A percentile compares a stretch with the other conserved stretches of the same genome.
phyloP scores from a whole-genome alignment of 2,329 filamentous ascomycete genomes.

The Penicillium frequentans region DNA sequence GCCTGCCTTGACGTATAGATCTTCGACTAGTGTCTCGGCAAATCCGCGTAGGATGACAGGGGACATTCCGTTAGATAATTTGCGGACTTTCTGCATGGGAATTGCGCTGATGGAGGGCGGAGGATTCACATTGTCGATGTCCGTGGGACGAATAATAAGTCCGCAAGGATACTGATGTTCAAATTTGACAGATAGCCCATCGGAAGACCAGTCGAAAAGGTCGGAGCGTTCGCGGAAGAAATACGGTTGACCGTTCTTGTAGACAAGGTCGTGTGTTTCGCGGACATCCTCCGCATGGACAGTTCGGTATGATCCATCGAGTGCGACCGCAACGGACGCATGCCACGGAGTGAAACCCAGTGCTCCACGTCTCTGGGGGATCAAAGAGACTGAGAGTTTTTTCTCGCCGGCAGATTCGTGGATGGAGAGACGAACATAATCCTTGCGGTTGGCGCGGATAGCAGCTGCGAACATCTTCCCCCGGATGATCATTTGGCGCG shows the following conservation, averaged over 20 bases:
- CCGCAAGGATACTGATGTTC: slow-evolving; percentile 49
- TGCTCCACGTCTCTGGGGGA: slow-evolving; percentile 23
- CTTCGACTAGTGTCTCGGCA: slow-evolving; percentile 46
- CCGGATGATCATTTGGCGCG: slow-evolving; percentile 28
- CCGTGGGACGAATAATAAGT: slow-evolving; percentile 23
- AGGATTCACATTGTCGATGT: slow-evolving; percentile 21
- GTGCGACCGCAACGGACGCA: slow-evolving; percentile 32
- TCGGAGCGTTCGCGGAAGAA: slow-evolving; percentile 53
- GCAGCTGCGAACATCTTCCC: slow-evolving; percentile 30
- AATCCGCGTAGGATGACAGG: slow-evolving; percentile 58
- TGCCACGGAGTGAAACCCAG: slow-evolving; percentile 38
- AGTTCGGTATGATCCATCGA: slow-evolving; percentile 25
- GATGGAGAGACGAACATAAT: slow-evolving; percentile 32
- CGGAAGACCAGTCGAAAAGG: slow-evolving; percentile 45
- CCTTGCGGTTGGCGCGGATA: slow-evolving; percentile 26
- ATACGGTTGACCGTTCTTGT: slow-evolving; percentile 48
- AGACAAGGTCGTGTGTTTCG: slow-evolving; percentile 48
- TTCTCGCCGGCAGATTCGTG: slow-evolving; percentile 28
- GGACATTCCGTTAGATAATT: slow-evolving; percentile 53
- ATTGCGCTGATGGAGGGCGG: slow-evolving; percentile 22
- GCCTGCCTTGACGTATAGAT: slow-evolving; percentile 49
- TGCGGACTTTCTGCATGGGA: slow-evolving; percentile 26
- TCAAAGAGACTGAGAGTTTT: slow-evolving; percentile 28
- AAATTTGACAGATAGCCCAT: slow-evolving; percentile 35
- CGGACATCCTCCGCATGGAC: slow-evolving; percentile 28